Evolutionary conservation across 306 rosid genomes (phyloP).

Genomic region (Castanea crenata): DNA sequence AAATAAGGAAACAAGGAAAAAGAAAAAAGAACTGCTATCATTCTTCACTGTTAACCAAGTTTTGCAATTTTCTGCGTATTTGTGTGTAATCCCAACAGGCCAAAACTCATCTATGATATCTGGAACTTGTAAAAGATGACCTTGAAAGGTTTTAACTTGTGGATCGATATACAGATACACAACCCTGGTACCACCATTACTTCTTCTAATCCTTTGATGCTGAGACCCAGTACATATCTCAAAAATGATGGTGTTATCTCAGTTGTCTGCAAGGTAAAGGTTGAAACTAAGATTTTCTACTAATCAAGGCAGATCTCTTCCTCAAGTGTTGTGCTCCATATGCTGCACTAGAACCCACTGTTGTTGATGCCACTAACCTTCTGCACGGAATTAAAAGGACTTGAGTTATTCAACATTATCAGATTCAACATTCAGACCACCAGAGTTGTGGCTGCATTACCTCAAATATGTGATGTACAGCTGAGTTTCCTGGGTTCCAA

Average conservation of each 20-base stretch:
- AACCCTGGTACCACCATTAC: not conserved
- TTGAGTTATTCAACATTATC: not conserved
- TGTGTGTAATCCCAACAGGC: not conserved
- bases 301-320: constrained; percentile 26
- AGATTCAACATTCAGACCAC: not conserved
- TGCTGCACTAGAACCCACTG: constrained; percentile 62
- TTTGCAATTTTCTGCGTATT: not conserved
- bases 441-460: constrained; percentile 27
- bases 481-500: constrained; percentile 75
- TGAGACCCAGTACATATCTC: not conserved
- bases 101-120: not conserved
- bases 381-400: constrained; percentile 41
- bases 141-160: not conserved
- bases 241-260: not conserved
- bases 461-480: constrained; percentile 61
- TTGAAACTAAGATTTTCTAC: constrained; percentile 19
- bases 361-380: constrained; percentile 89
- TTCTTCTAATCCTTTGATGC: not conserved
- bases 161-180: not conserved
- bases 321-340: constrained; percentile 56
- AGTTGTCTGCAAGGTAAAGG: not conserved
- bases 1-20: not conserved
- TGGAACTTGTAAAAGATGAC: not conserved
- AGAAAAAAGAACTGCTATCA: not conserved
- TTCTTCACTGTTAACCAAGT: not conserved